These are phyloP conservation scores for Phoma sp. DNA, from an alignment of 2,329 filamentous ascomycete genomes.

Conservation along the genomic window DNA sequence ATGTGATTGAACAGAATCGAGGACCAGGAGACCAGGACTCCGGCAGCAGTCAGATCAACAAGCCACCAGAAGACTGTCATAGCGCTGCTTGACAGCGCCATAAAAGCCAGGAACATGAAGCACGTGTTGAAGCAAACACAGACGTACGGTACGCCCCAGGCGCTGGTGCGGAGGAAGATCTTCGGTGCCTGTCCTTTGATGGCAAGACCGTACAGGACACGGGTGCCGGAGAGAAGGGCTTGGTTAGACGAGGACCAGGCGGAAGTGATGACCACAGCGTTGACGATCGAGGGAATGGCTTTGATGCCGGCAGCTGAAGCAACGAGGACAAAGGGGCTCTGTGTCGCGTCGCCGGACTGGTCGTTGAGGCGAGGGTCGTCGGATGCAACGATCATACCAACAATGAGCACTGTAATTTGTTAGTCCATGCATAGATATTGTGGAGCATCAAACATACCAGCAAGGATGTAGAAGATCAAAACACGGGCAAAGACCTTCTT, in stretches of 20 bases:
- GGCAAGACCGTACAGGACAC: slow-evolving; percentile 55
- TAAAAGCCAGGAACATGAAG: slow-evolving; percentile 55
- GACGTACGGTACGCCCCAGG: slow-evolving; percentile 48
- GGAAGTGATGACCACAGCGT: slow-evolving; percentile 74
- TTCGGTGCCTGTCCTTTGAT: slow-evolving; percentile 58
- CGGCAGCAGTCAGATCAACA: slow-evolving; percentile 67
- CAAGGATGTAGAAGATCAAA: slow-evolving; percentile 58
- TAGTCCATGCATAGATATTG: background rate
- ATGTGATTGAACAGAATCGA: slow-evolving; percentile 62
- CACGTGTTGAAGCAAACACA: slow-evolving; percentile 42
- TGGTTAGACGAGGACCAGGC: slow-evolving; percentile 73
- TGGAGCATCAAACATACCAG: slow-evolving; percentile 21
- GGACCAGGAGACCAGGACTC: slow-evolving; percentile 60
- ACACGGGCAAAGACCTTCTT: slow-evolving; percentile 60
- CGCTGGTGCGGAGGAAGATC: slow-evolving; percentile 54
- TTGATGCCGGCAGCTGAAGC: slow-evolving; percentile 69
- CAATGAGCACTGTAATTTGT: slow-evolving; percentile 51
- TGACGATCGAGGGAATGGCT: slow-evolving; percentile 72
- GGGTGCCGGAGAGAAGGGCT: slow-evolving; percentile 60
- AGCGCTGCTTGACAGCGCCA: slow-evolving; percentile 53
- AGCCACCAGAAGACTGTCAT: slow-evolving; percentile 68
- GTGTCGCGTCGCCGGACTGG: slow-evolving; percentile 40
- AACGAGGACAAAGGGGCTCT: slow-evolving; percentile 63
- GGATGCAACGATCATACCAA: slow-evolving; percentile 63
- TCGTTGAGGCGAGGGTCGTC: slow-evolving; percentile 58